Evolutionary conservation across 1,284 basidiomycete genomes (phyloP), one percentile per base, ranked within the genome.

Genomic region (Wolfiporia cocos): DNA sequence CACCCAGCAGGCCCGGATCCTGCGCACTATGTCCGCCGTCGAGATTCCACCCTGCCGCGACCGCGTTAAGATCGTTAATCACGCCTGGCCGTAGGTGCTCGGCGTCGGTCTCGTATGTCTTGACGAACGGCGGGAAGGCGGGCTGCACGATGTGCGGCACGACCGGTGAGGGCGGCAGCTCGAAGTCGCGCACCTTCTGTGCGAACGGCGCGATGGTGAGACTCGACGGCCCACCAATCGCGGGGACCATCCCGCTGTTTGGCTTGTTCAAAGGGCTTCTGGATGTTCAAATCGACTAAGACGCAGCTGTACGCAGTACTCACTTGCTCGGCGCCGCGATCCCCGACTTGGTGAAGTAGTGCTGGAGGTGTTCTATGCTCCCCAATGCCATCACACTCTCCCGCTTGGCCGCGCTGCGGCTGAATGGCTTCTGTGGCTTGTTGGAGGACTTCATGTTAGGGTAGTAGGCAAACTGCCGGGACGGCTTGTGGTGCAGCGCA

Each of bases 281-380:
- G 42, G 42, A 18, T 12, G 21, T 29, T 32, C 42, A 32, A 30
- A 44, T 41, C 34, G 45, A 48, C 42, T 34, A 41, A 50, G 37
- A 41, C 39, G 40, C 31, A 34, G 10, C 34, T 26, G 10, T 35
- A 20, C 41, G 36, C 39, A 30, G 47, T 36, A 73, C 82, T 61
- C 62, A 87, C 86, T 75, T 77, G 60, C 73, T 76, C 68, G 82
- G 82, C 20, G 83, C 74, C 14, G 70, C 74, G 42, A 89, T 73
- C 4, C 86, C 86, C 0, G 84, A 80, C 73, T 90, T 90, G 5
- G 88, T 89, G 53, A 90, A 91, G 57, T 89, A 89, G 57, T 92
- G 84, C 64, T 92, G 89, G 38, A 92, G 71, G 58, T 91, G 85
- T 55, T 90, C 86, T 49, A 92, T 92, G 58, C 85, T 87, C 21